Conservation (phyloP, 768 basidiomycete genomes). For the Lanmaoa rubissima region DNA sequence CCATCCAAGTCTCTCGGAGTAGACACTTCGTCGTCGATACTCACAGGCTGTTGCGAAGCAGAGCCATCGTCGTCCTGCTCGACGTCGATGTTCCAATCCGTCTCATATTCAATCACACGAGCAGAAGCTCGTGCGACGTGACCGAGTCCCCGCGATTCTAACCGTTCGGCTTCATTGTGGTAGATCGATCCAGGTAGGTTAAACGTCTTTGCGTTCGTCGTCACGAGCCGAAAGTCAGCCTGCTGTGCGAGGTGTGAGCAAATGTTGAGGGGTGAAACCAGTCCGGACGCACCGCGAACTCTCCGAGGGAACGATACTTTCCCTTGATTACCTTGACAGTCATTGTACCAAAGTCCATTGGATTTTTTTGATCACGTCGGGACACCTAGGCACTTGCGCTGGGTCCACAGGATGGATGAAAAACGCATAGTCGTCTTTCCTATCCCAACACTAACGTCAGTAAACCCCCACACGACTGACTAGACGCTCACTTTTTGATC, state of each 20-base stretch:
- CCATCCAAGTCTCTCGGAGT: too few relatives aligned
- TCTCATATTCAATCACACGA: slow-evolving; percentile 78
- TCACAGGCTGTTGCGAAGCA: slow-evolving; percentile 24
- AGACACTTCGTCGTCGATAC: slow-evolving; percentile 12
- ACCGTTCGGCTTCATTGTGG: slow-evolving; percentile 66
- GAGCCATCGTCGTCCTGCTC: slow-evolving; percentile 55
- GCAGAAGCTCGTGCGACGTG: slow-evolving; percentile 69
- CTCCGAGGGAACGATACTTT: slow-evolving; percentile 76
- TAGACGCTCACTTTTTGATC: slow-evolving; percentile 65
- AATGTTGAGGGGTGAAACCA: neutral
- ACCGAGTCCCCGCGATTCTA: slow-evolving; percentile 70
- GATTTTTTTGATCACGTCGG: slow-evolving; percentile 68
- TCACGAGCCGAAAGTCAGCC: slow-evolving; percentile 73
- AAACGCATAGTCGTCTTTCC: slow-evolving; percentile 86
- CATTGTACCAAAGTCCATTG: slow-evolving; percentile 95
- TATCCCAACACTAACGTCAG: slow-evolving; percentile 30
- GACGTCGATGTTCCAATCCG: slow-evolving; percentile 81
- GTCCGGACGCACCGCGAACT: slow-evolving; percentile 59
- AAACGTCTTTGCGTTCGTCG: slow-evolving; percentile 70
- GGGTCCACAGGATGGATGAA: slow-evolving; percentile 69
- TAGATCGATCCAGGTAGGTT: slow-evolving; percentile 77
- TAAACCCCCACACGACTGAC: neutral
- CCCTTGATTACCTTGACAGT: slow-evolving; percentile 73
- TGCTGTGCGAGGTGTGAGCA: slow-evolving; percentile 21
- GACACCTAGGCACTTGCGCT: slow-evolving; percentile 57